Base-by-base conservation (phyloP, 345 rosid species). In the Murraya koenigii region DNA sequence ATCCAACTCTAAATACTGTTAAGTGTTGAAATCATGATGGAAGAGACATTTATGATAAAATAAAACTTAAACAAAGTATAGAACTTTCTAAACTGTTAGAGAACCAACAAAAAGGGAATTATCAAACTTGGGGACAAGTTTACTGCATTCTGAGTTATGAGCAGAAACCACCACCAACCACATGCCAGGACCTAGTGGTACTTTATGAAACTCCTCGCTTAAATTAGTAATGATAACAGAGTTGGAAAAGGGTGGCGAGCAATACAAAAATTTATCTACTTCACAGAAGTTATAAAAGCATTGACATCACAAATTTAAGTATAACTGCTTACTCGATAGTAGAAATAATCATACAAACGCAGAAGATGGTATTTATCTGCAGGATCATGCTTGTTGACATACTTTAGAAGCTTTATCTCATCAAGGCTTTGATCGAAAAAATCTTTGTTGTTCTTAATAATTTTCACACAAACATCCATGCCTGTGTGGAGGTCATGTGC, bases 371-470 rank as follows among this genome's bases (percentile, higher is more conserved):
- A 90, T 87, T 90, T 94, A 91, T 97, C 98, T 30, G 80, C 97
- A 78, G 97, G 99, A 87, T 97, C 99, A 79, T 94, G 97, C 92
- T 94, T 97, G 89, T 97, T 97, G 79, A 93, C 93, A 84, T 90
- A 90, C 90, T 97, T 97, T 81, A 97, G 93, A 81, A 97, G 98
- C 86, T 97, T 97, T 77, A 97, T 97, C 87, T 97, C 98, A 67
- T 94, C 99, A 83, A 97, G 97, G 84, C 99, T 94, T 88, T 97
- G 99, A 85, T 97, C 98, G 78, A 97, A 97, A 81, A 97, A 97
- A 82, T 97, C 99, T 87, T 97, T 97, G 87, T 97, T 97, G 90
- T 94, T 97, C 86, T 97, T 97, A 79, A 97, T 93, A 64, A 97
- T 97, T 85, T 97, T 97, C 71, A 97, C 90, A 80, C 99, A 97